Evolutionary conservation across 2,329 filamentous ascomycete species (phyloP).

Genomic region (Neoascochyta sp.): DNA sequence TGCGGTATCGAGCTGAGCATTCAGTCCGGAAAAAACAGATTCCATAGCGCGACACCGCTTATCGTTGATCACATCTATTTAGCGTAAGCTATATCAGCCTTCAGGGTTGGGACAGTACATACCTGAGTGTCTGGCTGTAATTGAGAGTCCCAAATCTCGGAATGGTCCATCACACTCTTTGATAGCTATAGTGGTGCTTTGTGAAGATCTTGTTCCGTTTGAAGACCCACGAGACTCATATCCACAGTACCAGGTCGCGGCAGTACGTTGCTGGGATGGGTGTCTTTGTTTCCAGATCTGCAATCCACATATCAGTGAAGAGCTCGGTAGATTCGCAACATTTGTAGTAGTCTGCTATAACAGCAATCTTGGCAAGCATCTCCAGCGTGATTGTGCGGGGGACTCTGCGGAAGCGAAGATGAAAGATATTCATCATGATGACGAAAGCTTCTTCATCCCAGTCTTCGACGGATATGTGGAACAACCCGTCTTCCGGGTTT

Average conservation of each 20-base stretch:
- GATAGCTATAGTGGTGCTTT: conserved; percentile 8
- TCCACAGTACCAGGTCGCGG: conserved; percentile 20
- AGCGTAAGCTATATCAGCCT: conserved; percentile 1
- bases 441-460: conserved; percentile 41
- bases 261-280: conserved; percentile 7
- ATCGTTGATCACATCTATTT: conserved; percentile 6
- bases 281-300: conserved; percentile 9
- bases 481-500: conserved; percentile 7
- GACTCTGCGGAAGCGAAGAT: conserved; percentile 43
- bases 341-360: conserved; percentile 44
- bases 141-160: conserved; percentile 6
- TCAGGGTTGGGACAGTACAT: conserved; percentile 1
- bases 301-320: conserved; percentile 43
- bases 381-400: conserved; percentile 40
- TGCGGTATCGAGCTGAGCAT: conserved; percentile 7
- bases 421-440: conserved; percentile 47
- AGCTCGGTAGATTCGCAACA: conserved; percentile 44
- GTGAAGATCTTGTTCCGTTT: conserved; percentile 7
- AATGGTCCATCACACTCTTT: conserved; percentile 1
- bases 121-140: conserved; percentile 2
- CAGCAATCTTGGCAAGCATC: conserved; percentile 44
- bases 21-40: conserved; percentile 3
- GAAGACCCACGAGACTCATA: conserved; percentile 20
- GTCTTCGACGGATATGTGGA: conserved; percentile 10
- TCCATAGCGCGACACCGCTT: conserved; percentile 4